Conservation (phyloP, 768 basidiomycete species). For the Xerocomellus amylosporus region DNA sequence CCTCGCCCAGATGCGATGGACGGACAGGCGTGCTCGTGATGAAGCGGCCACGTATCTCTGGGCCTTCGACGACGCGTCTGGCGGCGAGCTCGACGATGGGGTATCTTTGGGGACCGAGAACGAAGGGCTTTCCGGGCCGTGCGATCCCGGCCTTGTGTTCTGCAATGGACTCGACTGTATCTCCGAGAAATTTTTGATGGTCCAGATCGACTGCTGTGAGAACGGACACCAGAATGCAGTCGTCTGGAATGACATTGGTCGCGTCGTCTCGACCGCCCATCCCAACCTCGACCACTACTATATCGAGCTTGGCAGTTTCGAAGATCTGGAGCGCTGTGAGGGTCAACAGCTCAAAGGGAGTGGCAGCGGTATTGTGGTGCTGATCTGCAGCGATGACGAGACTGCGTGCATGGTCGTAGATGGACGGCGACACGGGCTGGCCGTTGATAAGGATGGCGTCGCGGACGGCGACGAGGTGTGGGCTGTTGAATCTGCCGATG, state of each 20-base stretch:
- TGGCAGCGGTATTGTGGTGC: conserved; percentile 47
- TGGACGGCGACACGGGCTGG: conserved; percentile 42
- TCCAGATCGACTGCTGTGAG: conserved; percentile 89
- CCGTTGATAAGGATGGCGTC: conserved; percentile 77
- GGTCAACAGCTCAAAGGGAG: conserved; percentile 83
- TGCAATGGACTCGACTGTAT: conserved; percentile 70
- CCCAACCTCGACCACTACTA: conserved; percentile 89
- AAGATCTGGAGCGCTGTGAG: conserved; percentile 78
- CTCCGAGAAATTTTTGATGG: conserved; percentile 87
- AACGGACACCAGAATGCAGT: conserved; percentile 69
- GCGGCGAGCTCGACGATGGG: conserved; percentile 46
- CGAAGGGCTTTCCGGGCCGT: conserved; percentile 54
- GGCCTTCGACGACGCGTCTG: conserved; percentile 38
- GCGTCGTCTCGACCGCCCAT: conserved; percentile 93
- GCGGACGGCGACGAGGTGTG: conserved; percentile 75
- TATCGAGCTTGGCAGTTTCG: conserved; percentile 64
- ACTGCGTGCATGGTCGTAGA: conserved; percentile 47
- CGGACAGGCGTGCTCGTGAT: conserved; percentile 35
- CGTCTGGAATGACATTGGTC: conserved; percentile 82
- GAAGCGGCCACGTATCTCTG: conserved; percentile 40
- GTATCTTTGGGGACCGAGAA: conserved; percentile 65
- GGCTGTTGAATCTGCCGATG: conserved; percentile 88
- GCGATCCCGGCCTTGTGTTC: conserved; percentile 83
- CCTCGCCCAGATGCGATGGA: conserved; percentile 33
- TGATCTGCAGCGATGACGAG: conserved; percentile 50